These are phyloP conservation scores for Taiozyma sp. DNA, from an alignment of 1,139 yeast species.

Conservation along the genomic window DNA sequence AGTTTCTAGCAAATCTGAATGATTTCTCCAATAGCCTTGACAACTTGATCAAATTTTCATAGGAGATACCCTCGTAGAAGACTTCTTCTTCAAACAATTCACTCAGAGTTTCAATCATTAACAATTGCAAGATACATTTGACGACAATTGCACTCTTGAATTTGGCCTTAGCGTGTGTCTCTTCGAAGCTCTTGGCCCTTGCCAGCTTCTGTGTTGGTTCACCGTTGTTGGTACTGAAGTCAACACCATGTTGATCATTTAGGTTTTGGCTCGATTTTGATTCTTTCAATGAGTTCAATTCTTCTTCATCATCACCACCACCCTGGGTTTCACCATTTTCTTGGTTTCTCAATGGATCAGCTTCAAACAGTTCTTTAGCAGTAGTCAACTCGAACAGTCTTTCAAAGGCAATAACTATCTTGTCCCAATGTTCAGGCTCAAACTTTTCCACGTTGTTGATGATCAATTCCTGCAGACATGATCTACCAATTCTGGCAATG, in stretches of 20 bases:
- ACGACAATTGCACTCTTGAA: slow-evolving; percentile 80
- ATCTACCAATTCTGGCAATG: slow-evolving; percentile 89
- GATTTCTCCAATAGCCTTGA: slow-evolving; percentile 61
- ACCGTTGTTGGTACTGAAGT: slow-evolving; percentile 6
- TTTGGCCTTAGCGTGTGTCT: slow-evolving; percentile 30
- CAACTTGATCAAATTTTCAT: slow-evolving; percentile 52
- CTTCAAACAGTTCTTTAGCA: slow-evolving; percentile 76
- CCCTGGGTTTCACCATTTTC: slow-evolving; percentile 24
- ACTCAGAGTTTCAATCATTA: slow-evolving; percentile 82
- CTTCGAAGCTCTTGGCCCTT: slow-evolving; percentile 23
- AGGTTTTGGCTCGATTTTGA: slow-evolving; percentile 11
- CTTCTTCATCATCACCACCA: slow-evolving; percentile 1
- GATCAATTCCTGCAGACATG: slow-evolving; percentile 77
- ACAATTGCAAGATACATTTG: slow-evolving; percentile 84
- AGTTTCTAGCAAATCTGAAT: slow-evolving; percentile 76
- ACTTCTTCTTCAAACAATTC: slow-evolving; percentile 68
- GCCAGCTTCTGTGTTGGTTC: slow-evolving; percentile 2
- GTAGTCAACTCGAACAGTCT: slow-evolving; percentile 77
- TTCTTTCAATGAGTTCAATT: neutral
- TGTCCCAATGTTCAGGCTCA: slow-evolving; percentile 65
- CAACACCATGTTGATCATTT: slow-evolving; percentile 21
- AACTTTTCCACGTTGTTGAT: slow-evolving; percentile 71
- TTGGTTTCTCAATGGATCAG: slow-evolving; percentile 47
- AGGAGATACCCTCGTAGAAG: slow-evolving; percentile 70
- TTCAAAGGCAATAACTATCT: slow-evolving; percentile 58